Conservation (phyloP, 306 rosid genomes). For the Alnus rubra region DNA sequence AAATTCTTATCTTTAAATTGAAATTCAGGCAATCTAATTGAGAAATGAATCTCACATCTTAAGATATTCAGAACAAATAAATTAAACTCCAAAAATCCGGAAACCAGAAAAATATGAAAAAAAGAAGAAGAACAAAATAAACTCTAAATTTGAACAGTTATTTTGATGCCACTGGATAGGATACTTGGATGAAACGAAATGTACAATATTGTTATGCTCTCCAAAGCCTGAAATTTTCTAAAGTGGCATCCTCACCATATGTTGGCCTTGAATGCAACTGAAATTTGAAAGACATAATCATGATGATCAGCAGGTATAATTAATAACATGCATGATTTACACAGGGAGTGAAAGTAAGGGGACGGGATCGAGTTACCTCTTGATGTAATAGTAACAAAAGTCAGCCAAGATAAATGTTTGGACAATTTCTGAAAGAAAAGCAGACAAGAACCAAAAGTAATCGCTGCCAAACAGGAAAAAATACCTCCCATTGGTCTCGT, state of each 20-base stretch:
- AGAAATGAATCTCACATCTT: too few relatives aligned
- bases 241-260: slow-evolving; percentile 63
- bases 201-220: neutral
- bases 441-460: slow-evolving; percentile 57
- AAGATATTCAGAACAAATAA: too few relatives aligned
- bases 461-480: slow-evolving; percentile 41
- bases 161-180: neutral
- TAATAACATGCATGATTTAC: neutral
- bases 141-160: neutral
- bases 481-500: slow-evolving; percentile 51
- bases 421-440: slow-evolving; percentile 55
- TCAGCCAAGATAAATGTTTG: slow-evolving; percentile 81
- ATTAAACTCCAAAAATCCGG: too few relatives aligned
- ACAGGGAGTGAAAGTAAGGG: neutral
- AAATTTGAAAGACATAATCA: slow-evolving; percentile 3
- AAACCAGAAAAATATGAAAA: too few relatives aligned
- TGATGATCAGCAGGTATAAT: too few relatives aligned
- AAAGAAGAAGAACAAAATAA: too few relatives aligned
- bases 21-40: too few relatives aligned
- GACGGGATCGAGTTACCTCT: slow-evolving; percentile 41
- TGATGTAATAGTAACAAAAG: slow-evolving; percentile 77
- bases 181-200: slow-evolving; percentile 3
- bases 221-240: slow-evolving; percentile 6
- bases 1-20: too few relatives aligned
- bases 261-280: slow-evolving; percentile 70